Percentiles rank a stretch among this genome's conserved stretches.
These are phyloP conservation scores for Phialophora expanda DNA, from an alignment of 2,329 filamentous ascomycete genomes.

Conservation along the genomic window DNA sequence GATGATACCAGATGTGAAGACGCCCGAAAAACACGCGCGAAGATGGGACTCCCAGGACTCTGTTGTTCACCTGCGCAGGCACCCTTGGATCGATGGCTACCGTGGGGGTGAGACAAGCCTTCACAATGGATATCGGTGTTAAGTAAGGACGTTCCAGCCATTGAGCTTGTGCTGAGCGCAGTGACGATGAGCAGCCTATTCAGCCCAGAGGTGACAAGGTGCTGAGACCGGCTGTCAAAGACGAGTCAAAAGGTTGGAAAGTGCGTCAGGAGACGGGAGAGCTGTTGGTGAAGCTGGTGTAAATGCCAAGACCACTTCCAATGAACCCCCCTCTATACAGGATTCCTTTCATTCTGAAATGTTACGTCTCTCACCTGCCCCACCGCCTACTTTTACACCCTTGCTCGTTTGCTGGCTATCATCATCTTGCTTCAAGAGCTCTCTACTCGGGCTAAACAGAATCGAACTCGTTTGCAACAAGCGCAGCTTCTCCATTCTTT, in stretches of 20 bases:
- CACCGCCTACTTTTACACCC: background rate
- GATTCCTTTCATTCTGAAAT: background rate
- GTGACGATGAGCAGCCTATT: background rate
- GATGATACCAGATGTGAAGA: background rate
- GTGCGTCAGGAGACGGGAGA: background rate
- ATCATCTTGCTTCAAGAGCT: background rate
- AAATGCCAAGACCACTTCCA: slow-evolving; percentile 1
- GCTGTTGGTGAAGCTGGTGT: background rate
- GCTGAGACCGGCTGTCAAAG: background rate
- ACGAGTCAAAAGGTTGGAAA: background rate
- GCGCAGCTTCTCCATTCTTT: slow-evolving; percentile 4
- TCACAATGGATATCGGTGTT: background rate
- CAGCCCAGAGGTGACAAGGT: background rate
- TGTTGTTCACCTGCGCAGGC: background rate
- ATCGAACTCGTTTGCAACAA: slow-evolving; percentile 11
- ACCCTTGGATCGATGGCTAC: background rate
- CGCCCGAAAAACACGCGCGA: background rate
- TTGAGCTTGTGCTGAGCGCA: background rate
- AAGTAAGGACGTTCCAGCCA: background rate
- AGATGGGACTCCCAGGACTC: background rate
- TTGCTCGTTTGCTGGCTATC: slow-evolving; percentile 14
- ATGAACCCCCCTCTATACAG: background rate
- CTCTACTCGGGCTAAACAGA: background rate
- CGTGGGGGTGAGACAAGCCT: background rate
- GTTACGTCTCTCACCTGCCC: background rate